Percentiles rank a stretch among this genome's conserved stretches.
These are phyloP conservation scores for Bassia scoparia DNA, from an alignment of 148 eudicot species.

Conservation along the genomic window DNA sequence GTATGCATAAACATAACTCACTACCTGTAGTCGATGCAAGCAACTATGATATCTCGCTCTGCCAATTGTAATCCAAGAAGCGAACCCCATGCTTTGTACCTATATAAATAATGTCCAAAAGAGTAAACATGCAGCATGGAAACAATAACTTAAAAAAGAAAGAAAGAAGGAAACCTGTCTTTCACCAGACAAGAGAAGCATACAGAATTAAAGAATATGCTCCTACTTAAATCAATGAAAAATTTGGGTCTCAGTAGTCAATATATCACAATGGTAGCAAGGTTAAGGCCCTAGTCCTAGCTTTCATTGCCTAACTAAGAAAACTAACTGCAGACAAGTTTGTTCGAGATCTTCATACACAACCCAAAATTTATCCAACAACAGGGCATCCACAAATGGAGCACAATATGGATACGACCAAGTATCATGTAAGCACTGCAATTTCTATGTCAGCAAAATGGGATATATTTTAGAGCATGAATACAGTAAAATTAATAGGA, in stretches of 20 bases:
- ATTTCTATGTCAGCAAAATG: not conserved
- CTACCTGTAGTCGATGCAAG: conserved; percentile 95
- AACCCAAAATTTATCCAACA: not conserved
- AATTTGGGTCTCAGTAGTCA: not conserved
- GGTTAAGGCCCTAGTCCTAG: not conserved
- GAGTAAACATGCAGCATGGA: not conserved
- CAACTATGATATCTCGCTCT: conserved; percentile 85
- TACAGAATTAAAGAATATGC: not conserved
- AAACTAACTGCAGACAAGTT: not conserved
- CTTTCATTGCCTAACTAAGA: not conserved
- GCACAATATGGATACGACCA: not conserved
- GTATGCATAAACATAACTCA: conserved; percentile 10
- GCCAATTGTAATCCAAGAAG: conserved; percentile 86
- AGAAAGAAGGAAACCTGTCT: not conserved
- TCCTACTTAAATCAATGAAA: not conserved
- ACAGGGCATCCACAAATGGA: not conserved
- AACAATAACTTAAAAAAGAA: not conserved
- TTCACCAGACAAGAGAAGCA: not conserved
- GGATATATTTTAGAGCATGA: not conserved
- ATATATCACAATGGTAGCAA: not conserved
- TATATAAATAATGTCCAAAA: conserved; percentile 26
- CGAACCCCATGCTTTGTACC: conserved; percentile 99
- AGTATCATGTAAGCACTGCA: not conserved
- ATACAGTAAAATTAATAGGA: not conserved
- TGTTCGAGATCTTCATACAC: not conserved